Conservation (phyloP, 805 yeast species). For the Teunomyces kruisii region DNA sequence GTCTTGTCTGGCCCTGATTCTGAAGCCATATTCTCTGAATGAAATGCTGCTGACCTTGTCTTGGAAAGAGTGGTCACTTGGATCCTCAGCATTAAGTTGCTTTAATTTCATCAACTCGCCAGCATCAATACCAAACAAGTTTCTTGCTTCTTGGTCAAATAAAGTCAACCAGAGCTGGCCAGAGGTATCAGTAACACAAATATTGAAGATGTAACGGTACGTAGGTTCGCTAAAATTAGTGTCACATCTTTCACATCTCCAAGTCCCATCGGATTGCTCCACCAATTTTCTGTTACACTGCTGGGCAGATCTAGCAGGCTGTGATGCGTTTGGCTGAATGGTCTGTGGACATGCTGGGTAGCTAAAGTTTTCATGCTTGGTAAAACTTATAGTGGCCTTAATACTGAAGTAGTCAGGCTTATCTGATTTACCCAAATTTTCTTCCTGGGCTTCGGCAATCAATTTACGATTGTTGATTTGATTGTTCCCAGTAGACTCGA, state of each 20-base stretch:
- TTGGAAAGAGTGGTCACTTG: slow-evolving; percentile 35
- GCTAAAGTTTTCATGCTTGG: slow-evolving; percentile 73
- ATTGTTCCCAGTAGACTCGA: slow-evolving; percentile 42
- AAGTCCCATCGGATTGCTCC: slow-evolving; percentile 65
- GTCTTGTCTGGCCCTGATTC: slow-evolving; percentile 81
- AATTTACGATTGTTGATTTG: slow-evolving; percentile 59
- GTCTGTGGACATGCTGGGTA: slow-evolving; percentile 86
- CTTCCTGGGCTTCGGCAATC: slow-evolving; percentile 62
- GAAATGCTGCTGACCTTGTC: slow-evolving; percentile 47
- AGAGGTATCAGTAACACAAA: slow-evolving; percentile 74
- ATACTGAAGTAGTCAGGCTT: slow-evolving; percentile 75
- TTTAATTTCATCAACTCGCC: slow-evolving; percentile 55
- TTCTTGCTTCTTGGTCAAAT: slow-evolving; percentile 81
- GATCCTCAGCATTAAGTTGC: slow-evolving; percentile 33
- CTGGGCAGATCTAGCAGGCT: slow-evolving; percentile 24
- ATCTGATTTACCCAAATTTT: slow-evolving; percentile 70
- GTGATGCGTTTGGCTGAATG: slow-evolving; percentile 17
- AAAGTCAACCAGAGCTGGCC: slow-evolving; percentile 85
- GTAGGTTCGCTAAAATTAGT: slow-evolving; percentile 64
- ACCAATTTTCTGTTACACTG: slow-evolving; percentile 80
- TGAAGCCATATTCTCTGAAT: slow-evolving; percentile 70
- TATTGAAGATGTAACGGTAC: slow-evolving; percentile 77
- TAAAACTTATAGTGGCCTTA: slow-evolving; percentile 70
- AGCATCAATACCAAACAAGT: slow-evolving; percentile 62
- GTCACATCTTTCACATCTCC: slow-evolving; percentile 95